Evolutionary conservation across 2,329 filamentous ascomycete species (phyloP), one percentile per base, ranked within the genome.

Genomic region (Trichophyton rubrum): DNA sequence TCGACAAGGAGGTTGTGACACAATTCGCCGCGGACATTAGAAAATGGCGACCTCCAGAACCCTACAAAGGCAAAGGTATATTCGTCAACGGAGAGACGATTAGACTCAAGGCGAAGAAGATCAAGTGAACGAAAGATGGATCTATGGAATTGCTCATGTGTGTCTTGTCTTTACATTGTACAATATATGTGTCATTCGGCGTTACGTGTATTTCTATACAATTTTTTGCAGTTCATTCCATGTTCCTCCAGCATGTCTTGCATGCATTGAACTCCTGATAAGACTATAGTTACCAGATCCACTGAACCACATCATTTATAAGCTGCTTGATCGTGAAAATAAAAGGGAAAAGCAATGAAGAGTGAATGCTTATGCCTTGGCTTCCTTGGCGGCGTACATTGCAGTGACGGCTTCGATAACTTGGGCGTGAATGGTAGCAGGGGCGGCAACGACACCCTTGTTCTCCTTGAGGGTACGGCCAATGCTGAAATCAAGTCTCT

Each of bases 31-130:
- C 93, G 0, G 80, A 86, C 67, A 95, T 99, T 67, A 82, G 90
- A 68, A 82, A 80, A 75, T 97, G 92, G 92, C 86, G 93, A 71
- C 83, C 82, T 65, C 93, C 93, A 33, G 93, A 99, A 78, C 93
- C 93, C 66, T 99, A 99, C 77, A 99, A 99, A 84, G 93, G 93
- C 67, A 97, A 99, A 84, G 93, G 93, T 68, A 95, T 99, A 68
- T 99, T 97, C 73, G 86, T 99, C 68, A 95, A 97, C 71, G 90
- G 91, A 65, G 90, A 99, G 81, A 96, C 90, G 33, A 96, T 99
- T 78, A 95, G 88, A 82, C 75, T 99, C 75, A 99, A 99, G 86
- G 87, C 89, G 70, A 99, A 96, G 87, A 93, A 92, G 83, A 90
- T 92, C 74, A 92, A 91, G 81, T 93, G 85, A 78, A 72, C 60